Base-by-base conservation (phyloP, 495 filamentous ascomycete genomes). In the Trichodelitschia bisporula region DNA sequence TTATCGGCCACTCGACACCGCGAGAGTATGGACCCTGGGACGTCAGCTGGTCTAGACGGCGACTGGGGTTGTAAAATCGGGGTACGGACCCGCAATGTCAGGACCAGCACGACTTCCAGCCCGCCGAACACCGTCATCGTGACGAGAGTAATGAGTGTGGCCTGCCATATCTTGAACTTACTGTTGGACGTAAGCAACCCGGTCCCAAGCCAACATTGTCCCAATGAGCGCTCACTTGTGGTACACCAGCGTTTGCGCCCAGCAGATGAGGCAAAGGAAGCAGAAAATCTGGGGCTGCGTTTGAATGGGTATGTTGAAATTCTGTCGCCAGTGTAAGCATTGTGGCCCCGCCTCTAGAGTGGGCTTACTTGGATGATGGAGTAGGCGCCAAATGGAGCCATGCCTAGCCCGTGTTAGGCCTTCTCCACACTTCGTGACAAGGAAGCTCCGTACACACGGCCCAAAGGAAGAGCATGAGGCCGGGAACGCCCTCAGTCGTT, bases 31-130 rank as follows among this genome's bases (percentile, higher is more conserved):
- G 21, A 6, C 21, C 21, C 21, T 24, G n/a, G 6, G 21, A n/a
- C 6, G 21, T 24, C 21, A 24, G 21, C 21, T 24, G n/a, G 21
- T 6, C 21, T 24, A 29, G 27, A 29, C 27, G 14, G 27, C 27
- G 5, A 5, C 14, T 6, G 16, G 27, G 6, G 14, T 29, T 29
- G 14, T 13, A 5, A 29, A 29, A 29, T 29, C 14, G 27, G 13
- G 27, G 5, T 14, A 24, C 21, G 6, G 6, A 24, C 21, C 21
- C 21, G 21, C 21, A 24, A 24, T 6, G 21, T 24, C 21, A 24
- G n/a, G n/a, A 24, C n/a, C 6, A 24, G 21, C 21, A 24, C 6
- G 6, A n/a, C 21, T n/a, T 24, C 21, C 6, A 24, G 6, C 6
- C 21, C 21, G 6, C 21, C 21, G n/a, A 24, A 24, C 21, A n/a